A percentile compares a stretch with the other conserved stretches of the same genome.
Conservation (phyloP, 257 asterid genomes). For the Salvia rosmarinus region DNA sequence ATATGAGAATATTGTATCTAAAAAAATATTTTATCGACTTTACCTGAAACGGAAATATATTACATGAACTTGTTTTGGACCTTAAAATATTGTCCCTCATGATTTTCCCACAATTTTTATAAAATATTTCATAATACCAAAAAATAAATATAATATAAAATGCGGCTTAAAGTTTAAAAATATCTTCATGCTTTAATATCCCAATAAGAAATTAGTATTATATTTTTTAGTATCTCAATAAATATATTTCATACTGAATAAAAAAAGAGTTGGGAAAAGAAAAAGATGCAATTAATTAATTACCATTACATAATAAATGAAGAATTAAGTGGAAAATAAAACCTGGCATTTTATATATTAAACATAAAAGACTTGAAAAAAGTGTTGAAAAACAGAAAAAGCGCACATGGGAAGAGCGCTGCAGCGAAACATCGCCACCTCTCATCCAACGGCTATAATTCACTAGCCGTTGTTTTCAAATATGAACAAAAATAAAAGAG, state of each 20-base stretch:
- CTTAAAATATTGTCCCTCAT: background rate
- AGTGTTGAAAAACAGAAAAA: constrained; percentile 25
- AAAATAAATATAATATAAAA: too few relatives aligned
- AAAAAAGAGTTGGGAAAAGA: background rate
- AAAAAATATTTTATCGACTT: background rate
- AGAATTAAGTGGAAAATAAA: constrained; percentile 21
- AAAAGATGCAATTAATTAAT: constrained; percentile 7
- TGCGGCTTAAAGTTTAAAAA: background rate
- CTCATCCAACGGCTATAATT: constrained; percentile 51
- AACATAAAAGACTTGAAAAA: constrained; percentile 21
- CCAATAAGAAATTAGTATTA: too few relatives aligned
- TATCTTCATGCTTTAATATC: too few relatives aligned
- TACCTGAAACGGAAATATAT: background rate
- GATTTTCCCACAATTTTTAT: background rate
- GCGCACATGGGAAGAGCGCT: constrained; percentile 32
- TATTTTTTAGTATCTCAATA: background rate
- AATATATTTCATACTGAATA: background rate
- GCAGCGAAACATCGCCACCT: constrained; percentile 41
- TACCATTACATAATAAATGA: constrained; percentile 23
- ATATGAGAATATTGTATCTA: too few relatives aligned
- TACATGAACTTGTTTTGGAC: background rate
- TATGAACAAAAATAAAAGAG: background rate
- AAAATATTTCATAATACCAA: background rate
- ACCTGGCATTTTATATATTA: constrained; percentile 19
- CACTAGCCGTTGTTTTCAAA: constrained; percentile 82